Conservation (phyloP, 768 basidiomycete genomes). For the Trametes meyenii region DNA sequence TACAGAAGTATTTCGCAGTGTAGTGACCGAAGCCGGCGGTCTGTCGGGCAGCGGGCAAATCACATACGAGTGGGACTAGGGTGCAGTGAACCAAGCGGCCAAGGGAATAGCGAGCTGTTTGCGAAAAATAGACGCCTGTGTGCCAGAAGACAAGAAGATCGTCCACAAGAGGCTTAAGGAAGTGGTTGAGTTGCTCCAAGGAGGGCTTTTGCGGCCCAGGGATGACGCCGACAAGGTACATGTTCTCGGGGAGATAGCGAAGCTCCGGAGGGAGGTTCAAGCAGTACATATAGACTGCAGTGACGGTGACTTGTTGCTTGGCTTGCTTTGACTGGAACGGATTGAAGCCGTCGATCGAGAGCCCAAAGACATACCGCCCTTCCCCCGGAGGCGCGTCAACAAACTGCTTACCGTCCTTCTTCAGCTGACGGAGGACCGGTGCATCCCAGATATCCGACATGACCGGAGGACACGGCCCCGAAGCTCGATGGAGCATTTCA, state of each 20-base stretch:
- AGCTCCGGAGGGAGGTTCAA: slow-evolving; percentile 31
- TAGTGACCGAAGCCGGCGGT: slow-evolving; percentile 31
- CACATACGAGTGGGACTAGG: slow-evolving; percentile 39
- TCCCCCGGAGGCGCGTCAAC: too few relatives aligned
- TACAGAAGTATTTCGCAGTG: slow-evolving; percentile 33
- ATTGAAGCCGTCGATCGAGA: slow-evolving; percentile 21
- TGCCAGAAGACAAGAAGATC: slow-evolving; percentile 40
- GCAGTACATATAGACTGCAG: slow-evolving; percentile 29
- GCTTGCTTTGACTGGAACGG: slow-evolving; percentile 12
- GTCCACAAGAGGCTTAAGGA: slow-evolving; percentile 40
- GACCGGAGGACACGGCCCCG: too few relatives aligned
- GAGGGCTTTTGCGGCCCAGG: slow-evolving; percentile 44
- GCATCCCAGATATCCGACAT: too few relatives aligned
- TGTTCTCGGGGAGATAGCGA: slow-evolving; percentile 34
- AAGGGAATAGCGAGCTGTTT: slow-evolving; percentile 28
- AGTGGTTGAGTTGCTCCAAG: slow-evolving; percentile 39
- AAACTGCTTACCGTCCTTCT: too few relatives aligned
- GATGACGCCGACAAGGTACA: slow-evolving; percentile 45
- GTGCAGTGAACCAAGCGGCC: slow-evolving; percentile 36
- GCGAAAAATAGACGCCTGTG: slow-evolving; percentile 34
- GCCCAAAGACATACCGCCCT: too few relatives aligned
- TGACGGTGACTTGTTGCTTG: slow-evolving; percentile 6
- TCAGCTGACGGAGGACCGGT: too few relatives aligned
- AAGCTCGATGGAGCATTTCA: too few relatives aligned
- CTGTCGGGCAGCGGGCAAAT: slow-evolving; percentile 39